phyloP scores from a whole-genome alignment of 108 stramenopile species.

The Cylindrotheca fusiformis region DNA sequence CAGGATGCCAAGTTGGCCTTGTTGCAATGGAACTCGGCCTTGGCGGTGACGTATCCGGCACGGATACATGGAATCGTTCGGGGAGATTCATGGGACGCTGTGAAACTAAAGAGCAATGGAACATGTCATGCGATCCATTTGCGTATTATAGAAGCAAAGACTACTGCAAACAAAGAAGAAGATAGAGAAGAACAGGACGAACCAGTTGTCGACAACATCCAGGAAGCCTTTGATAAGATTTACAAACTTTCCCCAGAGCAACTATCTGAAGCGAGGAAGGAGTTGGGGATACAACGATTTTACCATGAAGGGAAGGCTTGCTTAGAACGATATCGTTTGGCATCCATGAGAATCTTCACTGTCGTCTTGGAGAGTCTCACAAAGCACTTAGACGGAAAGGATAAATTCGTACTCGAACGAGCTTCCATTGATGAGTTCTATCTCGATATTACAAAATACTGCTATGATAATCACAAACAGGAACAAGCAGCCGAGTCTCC shows the following conservation, averaged over 20 bases:
- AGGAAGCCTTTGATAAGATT: conserved; percentile 51
- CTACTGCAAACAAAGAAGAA: background rate
- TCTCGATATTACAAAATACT: conserved; percentile 76
- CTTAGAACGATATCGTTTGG: conserved; percentile 81
- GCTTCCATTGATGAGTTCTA: conserved; percentile 88
- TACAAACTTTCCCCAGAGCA: conserved; percentile 52
- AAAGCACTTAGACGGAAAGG: conserved; percentile 19
- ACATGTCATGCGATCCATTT: conserved; percentile 53
- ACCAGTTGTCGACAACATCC: conserved; percentile 18
- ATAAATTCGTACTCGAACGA: conserved; percentile 66
- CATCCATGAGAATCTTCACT: conserved; percentile 68
- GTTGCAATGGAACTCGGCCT: conserved; percentile 78
- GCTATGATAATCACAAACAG: conserved; percentile 26
- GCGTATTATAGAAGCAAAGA: conserved; percentile 27
- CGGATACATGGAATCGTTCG: conserved; percentile 62
- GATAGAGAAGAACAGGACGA: conserved; percentile 11
- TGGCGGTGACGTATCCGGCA: conserved; percentile 87
- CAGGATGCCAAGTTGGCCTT: conserved; percentile 43
- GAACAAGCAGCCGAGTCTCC: background rate
- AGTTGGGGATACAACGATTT: conserved; percentile 58
- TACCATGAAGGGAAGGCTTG: conserved; percentile 77
- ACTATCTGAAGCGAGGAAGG: conserved; percentile 32
- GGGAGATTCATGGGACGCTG: conserved; percentile 69
- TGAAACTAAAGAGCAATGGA: conserved; percentile 43
- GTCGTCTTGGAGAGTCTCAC: conserved; percentile 52